phyloP scores from a whole-genome alignment of 2,329 filamentous ascomycete species.

The Aurifilum marmelostoma region DNA sequence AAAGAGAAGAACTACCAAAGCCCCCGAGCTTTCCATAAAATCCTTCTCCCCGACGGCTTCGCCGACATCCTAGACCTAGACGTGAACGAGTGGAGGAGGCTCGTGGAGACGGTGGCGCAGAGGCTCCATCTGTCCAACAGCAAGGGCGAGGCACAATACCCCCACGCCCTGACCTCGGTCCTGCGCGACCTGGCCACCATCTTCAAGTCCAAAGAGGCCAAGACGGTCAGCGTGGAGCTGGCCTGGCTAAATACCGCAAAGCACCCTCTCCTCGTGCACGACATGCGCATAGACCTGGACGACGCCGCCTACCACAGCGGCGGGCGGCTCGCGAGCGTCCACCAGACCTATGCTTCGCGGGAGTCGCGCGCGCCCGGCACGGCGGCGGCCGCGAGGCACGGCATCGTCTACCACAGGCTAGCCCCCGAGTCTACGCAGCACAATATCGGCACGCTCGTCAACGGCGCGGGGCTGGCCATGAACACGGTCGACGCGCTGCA shows the following conservation, averaged over 20 bases:
- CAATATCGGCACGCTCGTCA: conserved; percentile 81
- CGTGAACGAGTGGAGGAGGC: background rate
- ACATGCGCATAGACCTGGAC: conserved; percentile 46
- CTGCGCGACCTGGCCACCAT: conserved; percentile 57
- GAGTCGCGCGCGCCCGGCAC: conserved; percentile 41
- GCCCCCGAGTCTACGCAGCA: conserved; percentile 49
- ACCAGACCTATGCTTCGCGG: conserved; percentile 40
- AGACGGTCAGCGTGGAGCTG: conserved; percentile 46
- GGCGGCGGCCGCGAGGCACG: conserved; percentile 55
- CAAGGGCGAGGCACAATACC: background rate
- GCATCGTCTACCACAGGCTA: conserved; percentile 77
- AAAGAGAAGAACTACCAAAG: background rate
- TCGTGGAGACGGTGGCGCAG: conserved; percentile 39
- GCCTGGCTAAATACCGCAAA: conserved; percentile 31
- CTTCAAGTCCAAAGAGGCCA: conserved; percentile 52
- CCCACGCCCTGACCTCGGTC: conserved; percentile 47
- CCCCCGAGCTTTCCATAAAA: conserved; percentile 37
- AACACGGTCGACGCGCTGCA: conserved; percentile 83
- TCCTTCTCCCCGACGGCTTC: conserved; percentile 38
- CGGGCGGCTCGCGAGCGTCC: conserved; percentile 46
- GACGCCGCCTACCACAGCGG: conserved; percentile 44
- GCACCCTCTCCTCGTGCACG: background rate
- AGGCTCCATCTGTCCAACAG: conserved; percentile 51
- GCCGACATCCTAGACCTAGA: conserved; percentile 30
- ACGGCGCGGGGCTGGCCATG: conserved; percentile 89